Conservation (phyloP, 1,284 basidiomycete genomes). For the Peniophora sp. region DNA sequence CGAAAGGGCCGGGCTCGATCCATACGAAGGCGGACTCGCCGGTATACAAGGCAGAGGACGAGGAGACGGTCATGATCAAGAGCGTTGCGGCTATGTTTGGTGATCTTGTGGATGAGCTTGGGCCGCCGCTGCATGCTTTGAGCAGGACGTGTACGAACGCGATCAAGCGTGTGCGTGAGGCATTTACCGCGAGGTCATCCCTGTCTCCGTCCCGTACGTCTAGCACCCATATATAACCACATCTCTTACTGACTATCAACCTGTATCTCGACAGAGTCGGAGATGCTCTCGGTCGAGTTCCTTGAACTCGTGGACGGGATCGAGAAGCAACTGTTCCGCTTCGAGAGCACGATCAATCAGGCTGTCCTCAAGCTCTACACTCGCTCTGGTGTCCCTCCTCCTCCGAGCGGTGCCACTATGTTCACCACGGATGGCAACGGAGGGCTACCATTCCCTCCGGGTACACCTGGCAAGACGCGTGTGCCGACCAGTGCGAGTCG, state of each 20-base stretch:
- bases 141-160: slow-evolving; percentile 54
- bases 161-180: slow-evolving; percentile 53
- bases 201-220: no score
- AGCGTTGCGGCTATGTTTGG: slow-evolving; percentile 75
- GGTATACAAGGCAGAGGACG: slow-evolving; percentile 32
- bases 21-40: slow-evolving; percentile 20
- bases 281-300: slow-evolving; percentile 50
- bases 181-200: slow-evolving; percentile 39
- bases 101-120: slow-evolving; percentile 76
- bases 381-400: slow-evolving; percentile 19
- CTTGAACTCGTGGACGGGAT: slow-evolving; percentile 56
- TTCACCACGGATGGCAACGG: not conserved
- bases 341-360: slow-evolving; percentile 77
- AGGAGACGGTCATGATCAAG: slow-evolving; percentile 50
- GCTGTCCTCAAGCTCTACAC: slow-evolving; percentile 74
- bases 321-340: slow-evolving; percentile 60
- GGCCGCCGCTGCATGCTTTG: slow-evolving; percentile 68
- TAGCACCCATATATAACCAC: no score
- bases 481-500: no score
- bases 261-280: slow-evolving; percentile 13
- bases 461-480: no score
- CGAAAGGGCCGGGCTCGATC: slow-evolving; percentile 1
- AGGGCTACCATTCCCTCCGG: no score
- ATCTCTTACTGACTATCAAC: no score
- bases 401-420: not conserved